Base-by-base conservation (phyloP, 2,329 filamentous ascomycete genomes). In the Diaporthe capsici region DNA sequence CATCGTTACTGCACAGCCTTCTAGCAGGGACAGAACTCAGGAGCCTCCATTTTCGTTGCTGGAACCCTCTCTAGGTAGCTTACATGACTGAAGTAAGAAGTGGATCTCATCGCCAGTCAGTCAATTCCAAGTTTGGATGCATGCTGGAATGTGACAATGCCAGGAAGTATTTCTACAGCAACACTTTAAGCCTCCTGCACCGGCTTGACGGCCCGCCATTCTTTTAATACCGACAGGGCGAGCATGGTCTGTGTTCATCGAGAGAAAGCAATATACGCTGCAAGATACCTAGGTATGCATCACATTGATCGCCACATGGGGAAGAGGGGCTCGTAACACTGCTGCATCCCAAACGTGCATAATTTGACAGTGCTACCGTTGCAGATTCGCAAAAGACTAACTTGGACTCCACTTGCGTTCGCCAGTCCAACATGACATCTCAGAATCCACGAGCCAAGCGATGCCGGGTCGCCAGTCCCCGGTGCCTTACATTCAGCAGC, bases 361-460 rank as follows among this genome's bases (percentile, higher is more conserved):
- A n/a, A 12, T 55, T 34, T 47, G 58, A 57, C 47, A 47, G 53
- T 47, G 47, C 58, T 47, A 73, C 58, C 71, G 58, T 65, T 70
- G 34, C 49, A 37, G 15, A 70, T 42, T 70, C 47, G 28, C 71
- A 73, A 61, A 34, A 44, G 20, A 31, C 51, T 25, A 49, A 65
- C 61, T 22, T 65, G 44, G 22, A 31, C 25, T 51, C 25, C 37
- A 25, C 15, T 25, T 9, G 28, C 71, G 58, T 63, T 25, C 8
- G 34, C 22, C 47, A 34, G 65, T 70, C 65, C 58, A 37, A 73
- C 71, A 55, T 60, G 71, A 73, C 58, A 73, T 13, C 22, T 73
- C 71, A 65, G 28, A 65, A 37, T 22, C 28, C 10, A 34, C 20
- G 53, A 57, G 65, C 49, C 49, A 51, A 55, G 34, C 17, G 10